Base-by-base conservation (phyloP, 1,284 basidiomycete species). In the Rhodotorula glutinis region DNA sequence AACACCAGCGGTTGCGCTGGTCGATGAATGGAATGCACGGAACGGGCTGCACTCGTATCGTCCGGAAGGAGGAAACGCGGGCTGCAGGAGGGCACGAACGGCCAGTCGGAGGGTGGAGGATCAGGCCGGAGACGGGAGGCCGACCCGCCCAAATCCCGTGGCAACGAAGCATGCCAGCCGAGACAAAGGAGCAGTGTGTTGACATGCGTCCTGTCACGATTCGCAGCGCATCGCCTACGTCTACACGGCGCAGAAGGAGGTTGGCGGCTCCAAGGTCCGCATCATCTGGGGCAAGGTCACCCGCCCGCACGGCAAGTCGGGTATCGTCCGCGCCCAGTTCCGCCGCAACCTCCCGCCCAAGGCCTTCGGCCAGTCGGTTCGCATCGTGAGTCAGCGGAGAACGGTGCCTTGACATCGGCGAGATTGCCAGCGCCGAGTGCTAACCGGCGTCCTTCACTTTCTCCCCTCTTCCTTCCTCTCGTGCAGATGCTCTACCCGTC, bases 251-350 rank as follows among this genome's bases (percentile, higher is more conserved):
- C 75, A 77, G 70, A 79, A 70, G 64, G 75, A 71, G 73, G 72
- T 79, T 61, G 76, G 77, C 62, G 79, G 80, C 67, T 75, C 76
- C 72, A 80, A 80, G 78, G 75, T 80, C 75, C 79, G 80, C 68
- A 79, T 80, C 69, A 77, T 80, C 75, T 80, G 79, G 79, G 80
- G 80, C 68, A 91, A 91, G 77, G 87, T 95, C 75, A 92, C 92
- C 72, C 89, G 92, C 79, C 85, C 92, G 77, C 92, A 96, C 82
- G 93, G 95, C 76, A 91, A 88, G 83, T 91, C 88, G 74, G 96
- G 95, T 79, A 92, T 93, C 77, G 95, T 98, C 79, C 95, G 95
- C 83, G 88, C 90, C 83, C 97, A 98, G 86, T 98, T 98, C 88
- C 63, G 70, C 62, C 53, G 85, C 79, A 98, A 98, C 87, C 89